These are phyloP conservation scores for Monilinia vaccinii-corymbosi DNA, from an alignment of 2,329 filamentous ascomycete genomes.

Conservation along the genomic window DNA sequence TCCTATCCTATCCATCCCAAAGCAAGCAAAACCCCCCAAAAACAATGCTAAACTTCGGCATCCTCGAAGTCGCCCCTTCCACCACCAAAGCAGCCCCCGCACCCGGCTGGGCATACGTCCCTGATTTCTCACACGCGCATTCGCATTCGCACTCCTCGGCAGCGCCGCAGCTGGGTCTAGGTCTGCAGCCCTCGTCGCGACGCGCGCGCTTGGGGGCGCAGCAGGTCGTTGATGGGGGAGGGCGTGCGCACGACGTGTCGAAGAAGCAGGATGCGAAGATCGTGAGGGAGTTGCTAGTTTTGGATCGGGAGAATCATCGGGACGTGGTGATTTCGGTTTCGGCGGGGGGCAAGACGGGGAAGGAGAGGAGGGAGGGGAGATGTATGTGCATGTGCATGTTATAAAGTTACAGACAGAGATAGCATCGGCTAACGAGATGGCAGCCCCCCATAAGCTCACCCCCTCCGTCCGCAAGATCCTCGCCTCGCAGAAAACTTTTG, in stretches of 20 bases:
- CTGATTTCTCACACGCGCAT: conserved; percentile 54
- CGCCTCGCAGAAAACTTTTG: conserved; percentile 73
- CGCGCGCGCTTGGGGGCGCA: conserved; percentile 51
- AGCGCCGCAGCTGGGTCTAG: conserved; percentile 43
- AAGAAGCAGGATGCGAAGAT: conserved; percentile 78
- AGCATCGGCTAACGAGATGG: too few species aligned
- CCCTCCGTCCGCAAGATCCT: conserved; percentile 64
- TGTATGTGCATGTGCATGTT: too few species aligned
- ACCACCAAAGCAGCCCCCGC: conserved; percentile 50
- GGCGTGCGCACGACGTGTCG: conserved; percentile 56
- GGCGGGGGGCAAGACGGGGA: too few species aligned
- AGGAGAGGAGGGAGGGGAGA: conserved; percentile 24
- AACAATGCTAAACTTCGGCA: conserved; percentile 57
- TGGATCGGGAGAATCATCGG: conserved; percentile 71
- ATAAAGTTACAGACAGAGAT: too few species aligned
- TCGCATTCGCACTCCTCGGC: too few species aligned
- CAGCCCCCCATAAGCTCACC: conserved; percentile 19
- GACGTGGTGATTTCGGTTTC: conserved; percentile 65
- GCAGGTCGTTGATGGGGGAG: too few species aligned
- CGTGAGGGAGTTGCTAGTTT: conserved; percentile 68
- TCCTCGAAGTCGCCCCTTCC: conserved; percentile 71
- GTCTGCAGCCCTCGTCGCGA: conserved; percentile 46
- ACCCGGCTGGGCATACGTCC: conserved; percentile 88
- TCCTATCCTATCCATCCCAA: not conserved
- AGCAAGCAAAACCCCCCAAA: not conserved